These are phyloP conservation scores for Ustilago curta DNA, from an alignment of 1,284 basidiomycete genomes.

Conservation along the genomic window DNA sequence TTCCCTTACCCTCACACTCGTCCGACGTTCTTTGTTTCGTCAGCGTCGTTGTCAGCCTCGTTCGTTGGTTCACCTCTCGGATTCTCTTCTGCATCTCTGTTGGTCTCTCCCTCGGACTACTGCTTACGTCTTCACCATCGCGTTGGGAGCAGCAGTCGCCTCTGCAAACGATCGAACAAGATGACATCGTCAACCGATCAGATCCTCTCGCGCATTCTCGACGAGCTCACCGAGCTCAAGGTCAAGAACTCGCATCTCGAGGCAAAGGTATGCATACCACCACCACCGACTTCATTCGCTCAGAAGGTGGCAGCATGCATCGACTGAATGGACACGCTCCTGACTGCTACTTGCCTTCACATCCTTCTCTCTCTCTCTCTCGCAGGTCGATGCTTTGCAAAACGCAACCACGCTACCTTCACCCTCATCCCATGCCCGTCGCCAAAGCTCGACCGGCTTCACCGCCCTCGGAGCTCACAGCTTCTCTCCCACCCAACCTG, in stretches of 20 bases:
- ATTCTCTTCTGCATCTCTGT: too few relatives aligned
- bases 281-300: not conserved
- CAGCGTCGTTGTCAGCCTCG: too few relatives aligned
- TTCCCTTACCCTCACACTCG: too few relatives aligned
- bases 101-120: too few relatives aligned
- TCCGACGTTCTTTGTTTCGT: too few relatives aligned
- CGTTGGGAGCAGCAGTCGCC: not conserved
- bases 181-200: conserved; percentile 43
- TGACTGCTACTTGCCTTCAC: not conserved
- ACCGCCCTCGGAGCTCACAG: conserved; percentile 47
- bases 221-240: conserved; percentile 62
- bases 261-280: conserved; percentile 47
- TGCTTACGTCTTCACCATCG: not conserved
- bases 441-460: conserved; percentile 50
- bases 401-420: conserved; percentile 49
- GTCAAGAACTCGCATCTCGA: conserved; percentile 60
- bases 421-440: conserved; percentile 45
- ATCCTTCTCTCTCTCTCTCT: too few relatives aligned
- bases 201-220: conserved; percentile 54
- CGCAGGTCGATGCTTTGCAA: conserved; percentile 52
- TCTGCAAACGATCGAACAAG: not conserved
- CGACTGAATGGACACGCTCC: not conserved
- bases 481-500: conserved; percentile 40
- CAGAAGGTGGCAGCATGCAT: not conserved
- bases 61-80: too few relatives aligned